Conservation (phyloP, 2,329 filamentous ascomycete genomes). For the Pseudogymnoascus sp. region DNA sequence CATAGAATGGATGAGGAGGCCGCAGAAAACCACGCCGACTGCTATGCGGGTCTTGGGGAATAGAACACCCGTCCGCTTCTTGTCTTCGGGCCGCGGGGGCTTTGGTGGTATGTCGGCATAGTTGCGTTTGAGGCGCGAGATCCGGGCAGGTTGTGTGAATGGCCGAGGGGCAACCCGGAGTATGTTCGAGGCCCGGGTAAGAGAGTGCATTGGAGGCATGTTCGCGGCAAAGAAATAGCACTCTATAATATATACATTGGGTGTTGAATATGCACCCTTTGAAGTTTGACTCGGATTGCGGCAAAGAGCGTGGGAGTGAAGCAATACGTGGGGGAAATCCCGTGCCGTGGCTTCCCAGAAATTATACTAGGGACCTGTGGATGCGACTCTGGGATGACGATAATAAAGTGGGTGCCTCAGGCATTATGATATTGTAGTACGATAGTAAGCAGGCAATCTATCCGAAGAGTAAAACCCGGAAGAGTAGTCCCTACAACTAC, state of each 20-base stretch:
- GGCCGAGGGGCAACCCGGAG: conserved; percentile 3
- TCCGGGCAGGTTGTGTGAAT: conserved; percentile 1
- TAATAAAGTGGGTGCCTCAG: neutral
- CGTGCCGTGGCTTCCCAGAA: neutral
- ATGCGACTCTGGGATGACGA: conserved; percentile 1
- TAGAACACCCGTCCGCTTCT: conserved; percentile 28
- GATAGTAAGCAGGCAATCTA: neutral
- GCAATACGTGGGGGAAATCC: neutral
- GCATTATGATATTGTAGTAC: neutral
- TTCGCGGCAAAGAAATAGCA: neutral
- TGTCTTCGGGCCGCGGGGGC: conserved; percentile 10
- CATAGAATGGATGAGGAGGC: conserved; percentile 45
- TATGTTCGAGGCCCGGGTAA: neutral
- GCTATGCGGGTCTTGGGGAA: conserved; percentile 42
- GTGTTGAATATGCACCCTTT: neutral
- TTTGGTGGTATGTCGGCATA: conserved; percentile 15
- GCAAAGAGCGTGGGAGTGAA: neutral
- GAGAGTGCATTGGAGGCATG: conserved; percentile 8
- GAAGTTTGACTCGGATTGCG: neutral
- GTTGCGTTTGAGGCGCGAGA: conserved; percentile 20
- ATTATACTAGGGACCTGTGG: neutral
- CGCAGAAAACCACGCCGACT: conserved; percentile 42
- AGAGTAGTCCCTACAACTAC: neutral
- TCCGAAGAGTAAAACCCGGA: neutral
- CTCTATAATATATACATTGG: conserved; percentile 7